Evolutionary conservation across 148 eudicot genomes (phyloP).

Genomic region (Camellia lanceoleosa): DNA sequence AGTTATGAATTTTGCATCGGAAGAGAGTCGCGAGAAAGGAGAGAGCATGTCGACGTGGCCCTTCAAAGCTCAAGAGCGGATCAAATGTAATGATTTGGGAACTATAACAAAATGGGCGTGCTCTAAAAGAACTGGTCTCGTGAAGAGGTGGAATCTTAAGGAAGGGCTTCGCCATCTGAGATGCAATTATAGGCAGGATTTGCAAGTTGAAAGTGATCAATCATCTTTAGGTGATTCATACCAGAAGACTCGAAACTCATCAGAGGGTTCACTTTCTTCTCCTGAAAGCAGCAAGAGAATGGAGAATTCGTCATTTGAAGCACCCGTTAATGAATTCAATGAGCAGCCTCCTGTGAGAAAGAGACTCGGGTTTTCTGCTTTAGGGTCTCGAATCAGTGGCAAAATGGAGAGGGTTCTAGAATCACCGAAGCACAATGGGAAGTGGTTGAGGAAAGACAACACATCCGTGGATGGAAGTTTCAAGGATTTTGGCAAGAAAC

Average conservation of each 20-base stretch:
- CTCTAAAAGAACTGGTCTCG: constrained; percentile 35
- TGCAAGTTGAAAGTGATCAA: constrained; percentile 32
- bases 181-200: constrained; percentile 22
- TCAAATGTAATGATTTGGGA: constrained; percentile 32
- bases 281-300: constrained; percentile 29
- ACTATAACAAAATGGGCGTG: constrained; percentile 21
- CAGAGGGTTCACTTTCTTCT: constrained; percentile 25
- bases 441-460: constrained; percentile 28
- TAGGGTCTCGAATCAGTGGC: constrained; percentile 13
- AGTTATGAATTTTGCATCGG: constrained; percentile 12
- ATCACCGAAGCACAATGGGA: constrained; percentile 15
- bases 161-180: constrained; percentile 21
- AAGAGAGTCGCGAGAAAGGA: constrained; percentile 21
- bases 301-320: constrained; percentile 14
- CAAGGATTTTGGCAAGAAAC: constrained; percentile 18
- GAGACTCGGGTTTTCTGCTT: constrained; percentile 23
- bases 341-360: constrained; percentile 21
- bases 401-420: constrained; percentile 18
- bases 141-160: constrained; percentile 34
- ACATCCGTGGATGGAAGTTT: constrained; percentile 15
- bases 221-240: constrained; percentile 21
- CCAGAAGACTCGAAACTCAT: constrained; percentile 20
- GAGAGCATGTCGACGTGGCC: constrained; percentile 19
- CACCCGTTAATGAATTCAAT: constrained; percentile 14
- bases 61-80: constrained; percentile 27